A percentile compares a stretch with the other conserved stretches of the same genome.
Conservation (phyloP, 2,329 filamentous ascomycete genomes). For the Fusarium albosuccineum region DNA sequence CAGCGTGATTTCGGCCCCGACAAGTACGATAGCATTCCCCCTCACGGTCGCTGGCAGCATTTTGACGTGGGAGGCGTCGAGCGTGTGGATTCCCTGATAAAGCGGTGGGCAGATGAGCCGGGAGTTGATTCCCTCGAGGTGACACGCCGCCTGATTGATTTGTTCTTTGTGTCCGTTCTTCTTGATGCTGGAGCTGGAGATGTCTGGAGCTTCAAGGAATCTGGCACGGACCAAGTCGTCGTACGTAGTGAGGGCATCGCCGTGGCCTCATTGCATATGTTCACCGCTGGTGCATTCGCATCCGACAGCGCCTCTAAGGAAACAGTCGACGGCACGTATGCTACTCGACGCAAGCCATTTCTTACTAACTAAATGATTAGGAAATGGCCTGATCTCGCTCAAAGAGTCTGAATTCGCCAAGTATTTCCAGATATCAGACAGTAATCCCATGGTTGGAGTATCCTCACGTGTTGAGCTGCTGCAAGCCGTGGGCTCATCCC, state of each 20-base stretch:
- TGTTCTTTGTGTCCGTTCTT: slow-evolving; percentile 72
- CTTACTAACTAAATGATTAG: slow-evolving; percentile 26
- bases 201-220: slow-evolving; percentile 61
- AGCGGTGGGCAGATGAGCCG: slow-evolving; percentile 56
- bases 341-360: no score
- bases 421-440: slow-evolving; percentile 58
- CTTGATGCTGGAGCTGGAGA: slow-evolving; percentile 68
- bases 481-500: slow-evolving; percentile 57
- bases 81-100: slow-evolving; percentile 60
- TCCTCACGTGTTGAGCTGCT: slow-evolving; percentile 58
- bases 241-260: slow-evolving; percentile 65
- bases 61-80: slow-evolving; percentile 69
- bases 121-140: slow-evolving; percentile 58
- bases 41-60: slow-evolving; percentile 73
- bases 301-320: slow-evolving; percentile 1
- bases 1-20: slow-evolving; percentile 66
- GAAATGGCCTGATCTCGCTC: slow-evolving; percentile 51
- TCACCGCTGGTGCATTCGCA: slow-evolving; percentile 55
- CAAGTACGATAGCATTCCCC: slow-evolving; percentile 61
- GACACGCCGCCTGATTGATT: slow-evolving; percentile 68
- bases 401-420: slow-evolving; percentile 50
- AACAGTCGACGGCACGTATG: background rate
- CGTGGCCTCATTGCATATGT: slow-evolving; percentile 65
- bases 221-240: slow-evolving; percentile 50
- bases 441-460: slow-evolving; percentile 62